Conservation (phyloP, 2,329 filamentous ascomycete species). For the Pestalotiopsis sp. region DNA sequence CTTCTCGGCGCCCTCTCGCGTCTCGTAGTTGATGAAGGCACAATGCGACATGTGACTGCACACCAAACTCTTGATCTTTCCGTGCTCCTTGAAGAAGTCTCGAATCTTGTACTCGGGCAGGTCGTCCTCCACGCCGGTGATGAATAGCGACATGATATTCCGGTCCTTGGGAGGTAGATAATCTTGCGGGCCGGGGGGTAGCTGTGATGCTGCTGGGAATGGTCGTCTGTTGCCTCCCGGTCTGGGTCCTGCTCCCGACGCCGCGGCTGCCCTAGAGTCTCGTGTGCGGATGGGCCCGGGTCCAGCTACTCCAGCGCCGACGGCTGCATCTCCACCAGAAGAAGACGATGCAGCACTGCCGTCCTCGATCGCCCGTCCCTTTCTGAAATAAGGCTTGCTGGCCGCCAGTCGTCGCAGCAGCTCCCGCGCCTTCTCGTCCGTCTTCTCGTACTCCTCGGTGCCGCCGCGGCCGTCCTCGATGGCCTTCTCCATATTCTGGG, state of each 20-base stretch:
- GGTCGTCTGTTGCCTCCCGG: conserved; percentile 45
- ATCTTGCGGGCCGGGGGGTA: conserved; percentile 82
- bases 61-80: conserved; percentile 87
- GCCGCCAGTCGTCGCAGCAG: conserved; percentile 81
- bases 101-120: conserved; percentile 90
- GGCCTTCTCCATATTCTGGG: conserved; percentile 93
- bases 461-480: conserved; percentile 89
- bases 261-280: conserved; percentile 56
- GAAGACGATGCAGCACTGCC: conserved; percentile 39
- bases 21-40: conserved; percentile 93
- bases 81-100: conserved; percentile 85
- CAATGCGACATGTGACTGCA: conserved; percentile 98
- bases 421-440: conserved; percentile 94
- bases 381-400: conserved; percentile 94
- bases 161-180: conserved; percentile 81
- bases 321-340: conserved; percentile 45
- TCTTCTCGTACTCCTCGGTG: conserved; percentile 91
- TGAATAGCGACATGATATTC: conserved; percentile 89
- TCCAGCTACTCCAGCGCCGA: conserved; percentile 60
- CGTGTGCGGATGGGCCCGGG: conserved; percentile 80
- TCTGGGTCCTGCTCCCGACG: conserved; percentile 46
- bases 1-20: conserved; percentile 79
- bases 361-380: conserved; percentile 75
- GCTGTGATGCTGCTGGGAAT: conserved; percentile 71
- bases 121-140: conserved; percentile 95